Percentiles rank a stretch among this genome's conserved stretches.
These are phyloP conservation scores for Teunomyces pallodes DNA, from an alignment of 805 yeast genomes.

Conservation along the genomic window DNA sequence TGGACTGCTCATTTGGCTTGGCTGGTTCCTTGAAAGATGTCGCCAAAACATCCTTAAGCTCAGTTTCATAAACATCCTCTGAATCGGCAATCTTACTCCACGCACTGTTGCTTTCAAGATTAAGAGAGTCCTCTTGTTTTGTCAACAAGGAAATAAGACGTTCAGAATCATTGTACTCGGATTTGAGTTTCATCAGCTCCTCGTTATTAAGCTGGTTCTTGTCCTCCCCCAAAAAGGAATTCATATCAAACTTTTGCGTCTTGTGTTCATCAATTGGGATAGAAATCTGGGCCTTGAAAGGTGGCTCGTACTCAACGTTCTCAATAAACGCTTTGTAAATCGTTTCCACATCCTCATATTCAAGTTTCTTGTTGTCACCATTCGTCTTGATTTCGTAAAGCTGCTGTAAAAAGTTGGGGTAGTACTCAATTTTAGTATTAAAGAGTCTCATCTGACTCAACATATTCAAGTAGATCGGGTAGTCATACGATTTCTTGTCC, in stretches of 20 bases:
- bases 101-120: conserved; percentile 6
- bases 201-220: conserved; percentile 2
- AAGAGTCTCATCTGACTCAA: conserved; percentile 13
- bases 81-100: conserved; percentile 4
- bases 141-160: conserved; percentile 13
- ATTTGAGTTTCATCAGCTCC: background rate
- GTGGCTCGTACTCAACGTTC: conserved; percentile 14
- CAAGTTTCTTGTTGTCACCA: conserved; percentile 7
- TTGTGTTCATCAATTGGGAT: conserved; percentile 8
- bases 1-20: background rate
- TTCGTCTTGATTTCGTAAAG: conserved; percentile 14
- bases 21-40: background rate
- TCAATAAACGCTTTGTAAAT: conserved; percentile 19
- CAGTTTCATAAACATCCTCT: conserved; percentile 9
- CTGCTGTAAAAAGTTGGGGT: conserved; percentile 18
- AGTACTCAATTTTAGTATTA: conserved; percentile 17
- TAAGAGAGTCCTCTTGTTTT: conserved; percentile 9
- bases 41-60: conserved; percentile 20
- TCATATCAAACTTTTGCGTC: conserved; percentile 18
- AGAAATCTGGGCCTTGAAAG: conserved; percentile 2
- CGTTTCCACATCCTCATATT: conserved; percentile 14
- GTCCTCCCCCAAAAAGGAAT: conserved; percentile 13
- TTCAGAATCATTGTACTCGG: conserved; percentile 17
- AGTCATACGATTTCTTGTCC: conserved; percentile 8
- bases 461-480: conserved; percentile 10